Conservation (phyloP, 2,329 filamentous ascomycete genomes). For the Aphanocladium album region DNA sequence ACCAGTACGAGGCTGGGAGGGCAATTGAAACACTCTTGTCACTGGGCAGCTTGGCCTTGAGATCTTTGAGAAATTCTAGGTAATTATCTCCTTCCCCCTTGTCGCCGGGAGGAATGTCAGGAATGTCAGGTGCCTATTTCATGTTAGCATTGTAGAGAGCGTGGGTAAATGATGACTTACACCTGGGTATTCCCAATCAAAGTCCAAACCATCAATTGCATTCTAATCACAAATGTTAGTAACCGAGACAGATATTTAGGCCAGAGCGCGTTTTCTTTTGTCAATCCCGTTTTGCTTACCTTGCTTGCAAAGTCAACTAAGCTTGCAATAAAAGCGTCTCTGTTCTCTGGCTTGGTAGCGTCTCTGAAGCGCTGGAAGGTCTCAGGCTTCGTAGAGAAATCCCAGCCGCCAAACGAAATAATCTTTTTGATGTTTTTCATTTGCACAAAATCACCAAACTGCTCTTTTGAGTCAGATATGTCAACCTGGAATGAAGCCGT, state of each 20-base stretch:
- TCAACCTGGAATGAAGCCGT: conserved; percentile 17
- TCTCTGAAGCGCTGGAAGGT: conserved; percentile 26
- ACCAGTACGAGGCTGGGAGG: conserved; percentile 31
- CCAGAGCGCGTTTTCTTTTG: too few relatives aligned
- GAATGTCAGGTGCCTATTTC: conserved; percentile 13
- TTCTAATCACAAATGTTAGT: conserved; percentile 27
- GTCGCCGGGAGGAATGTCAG: not conserved
- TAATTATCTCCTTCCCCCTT: not conserved
- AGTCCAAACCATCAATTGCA: conserved; percentile 37
- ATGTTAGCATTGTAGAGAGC: conserved; percentile 13
- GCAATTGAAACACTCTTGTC: conserved; percentile 20
- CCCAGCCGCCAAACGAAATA: conserved; percentile 33
- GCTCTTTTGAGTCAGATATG: conserved; percentile 18
- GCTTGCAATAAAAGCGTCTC: conserved; percentile 12
- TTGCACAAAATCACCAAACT: conserved; percentile 26
- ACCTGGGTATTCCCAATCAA: conserved; percentile 44
- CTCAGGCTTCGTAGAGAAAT: conserved; percentile 22
- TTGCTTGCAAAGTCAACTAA: conserved; percentile 28
- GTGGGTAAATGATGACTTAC: conserved; percentile 15
- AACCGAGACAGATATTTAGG: conserved; percentile 35
- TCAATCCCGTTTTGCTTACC: too few relatives aligned
- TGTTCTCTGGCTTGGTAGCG: conserved; percentile 29
- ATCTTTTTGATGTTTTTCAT: conserved; percentile 27
- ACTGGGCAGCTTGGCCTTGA: not conserved
- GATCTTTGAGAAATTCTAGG: not conserved